Conservation (phyloP, 2,329 filamentous ascomycete genomes). For the Talaromyces sp. region DNA sequence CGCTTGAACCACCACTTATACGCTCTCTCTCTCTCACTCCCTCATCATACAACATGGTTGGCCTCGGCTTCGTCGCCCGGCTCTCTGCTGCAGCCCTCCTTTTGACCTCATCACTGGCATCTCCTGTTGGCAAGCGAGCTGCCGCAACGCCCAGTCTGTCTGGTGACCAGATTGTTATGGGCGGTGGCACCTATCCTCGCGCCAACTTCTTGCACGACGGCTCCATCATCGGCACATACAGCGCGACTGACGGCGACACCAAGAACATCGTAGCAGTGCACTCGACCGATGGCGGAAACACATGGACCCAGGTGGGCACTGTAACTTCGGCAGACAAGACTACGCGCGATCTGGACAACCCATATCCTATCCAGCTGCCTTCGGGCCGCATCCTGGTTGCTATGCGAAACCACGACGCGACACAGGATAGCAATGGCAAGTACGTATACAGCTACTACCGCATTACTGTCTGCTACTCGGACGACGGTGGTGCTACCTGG, state of each 20-base stretch:
- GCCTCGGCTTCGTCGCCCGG: constrained; percentile 4
- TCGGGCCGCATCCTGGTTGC: constrained; percentile 7
- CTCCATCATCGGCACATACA: neutral
- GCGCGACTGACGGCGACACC: neutral
- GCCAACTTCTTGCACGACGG: constrained; percentile 4
- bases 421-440: neutral
- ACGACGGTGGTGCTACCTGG: constrained; percentile 9
- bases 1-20: neutral
- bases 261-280: constrained; percentile 2
- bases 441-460: constrained; percentile 7
- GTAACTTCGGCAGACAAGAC: neutral
- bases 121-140: neutral
- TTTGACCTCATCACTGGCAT: neutral
- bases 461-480: constrained; percentile 10
- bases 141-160: neutral
- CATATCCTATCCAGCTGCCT: constrained; percentile 6
- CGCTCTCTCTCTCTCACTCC: neutral
- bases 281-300: constrained; percentile 3
- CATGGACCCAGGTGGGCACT: constrained; percentile 4
- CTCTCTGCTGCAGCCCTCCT: constrained; percentile 3
- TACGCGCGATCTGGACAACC: constrained; percentile 8
- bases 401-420: constrained; percentile 5
- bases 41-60: constrained; percentile 1
- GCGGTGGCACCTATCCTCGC: constrained; percentile 6
- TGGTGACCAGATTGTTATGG: neutral